These are phyloP conservation scores for Pyrus bretschneideri DNA, from an alignment of 306 rosid species.

Conservation along the genomic window DNA sequence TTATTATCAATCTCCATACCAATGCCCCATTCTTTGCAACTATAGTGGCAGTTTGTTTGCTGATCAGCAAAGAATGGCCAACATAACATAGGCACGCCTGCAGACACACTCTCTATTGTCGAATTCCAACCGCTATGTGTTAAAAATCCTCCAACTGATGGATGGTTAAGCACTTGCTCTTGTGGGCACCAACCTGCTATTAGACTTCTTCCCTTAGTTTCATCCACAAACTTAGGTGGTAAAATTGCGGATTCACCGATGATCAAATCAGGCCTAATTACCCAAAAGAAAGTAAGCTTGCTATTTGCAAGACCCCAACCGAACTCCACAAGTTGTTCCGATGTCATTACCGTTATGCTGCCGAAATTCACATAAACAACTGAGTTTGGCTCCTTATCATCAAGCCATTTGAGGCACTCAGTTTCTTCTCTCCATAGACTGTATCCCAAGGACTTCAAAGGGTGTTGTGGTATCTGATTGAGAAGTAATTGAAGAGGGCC, in stretches of 20 bases:
- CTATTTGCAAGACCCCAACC: conserved; percentile 8
- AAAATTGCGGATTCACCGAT: background rate
- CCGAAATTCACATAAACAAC: conserved; percentile 3
- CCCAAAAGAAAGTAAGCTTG: background rate
- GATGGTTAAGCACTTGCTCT: conserved; percentile 4
- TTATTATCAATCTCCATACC: background rate
- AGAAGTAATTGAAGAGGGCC: background rate
- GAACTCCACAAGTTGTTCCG: background rate
- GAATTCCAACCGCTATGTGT: conserved; percentile 16
- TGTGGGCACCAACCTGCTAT: conserved; percentile 8
- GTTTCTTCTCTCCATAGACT: conserved; percentile 5
- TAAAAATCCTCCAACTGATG: background rate
- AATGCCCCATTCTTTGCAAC: background rate
- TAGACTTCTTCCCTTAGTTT: background rate
- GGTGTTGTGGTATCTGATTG: background rate
- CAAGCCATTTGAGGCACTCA: background rate
- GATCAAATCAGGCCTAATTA: background rate
- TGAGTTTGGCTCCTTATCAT: background rate
- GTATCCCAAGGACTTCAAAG: background rate
- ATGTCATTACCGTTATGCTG: background rate
- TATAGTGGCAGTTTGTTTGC: background rate
- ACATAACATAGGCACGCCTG: conserved; percentile 11
- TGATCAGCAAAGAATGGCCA: conserved; percentile 8
- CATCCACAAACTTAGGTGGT: background rate
- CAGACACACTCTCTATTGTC: background rate